phyloP scores from a whole-genome alignment of 1,139 yeast genomes.

The Ogataea hybrid region DNA sequence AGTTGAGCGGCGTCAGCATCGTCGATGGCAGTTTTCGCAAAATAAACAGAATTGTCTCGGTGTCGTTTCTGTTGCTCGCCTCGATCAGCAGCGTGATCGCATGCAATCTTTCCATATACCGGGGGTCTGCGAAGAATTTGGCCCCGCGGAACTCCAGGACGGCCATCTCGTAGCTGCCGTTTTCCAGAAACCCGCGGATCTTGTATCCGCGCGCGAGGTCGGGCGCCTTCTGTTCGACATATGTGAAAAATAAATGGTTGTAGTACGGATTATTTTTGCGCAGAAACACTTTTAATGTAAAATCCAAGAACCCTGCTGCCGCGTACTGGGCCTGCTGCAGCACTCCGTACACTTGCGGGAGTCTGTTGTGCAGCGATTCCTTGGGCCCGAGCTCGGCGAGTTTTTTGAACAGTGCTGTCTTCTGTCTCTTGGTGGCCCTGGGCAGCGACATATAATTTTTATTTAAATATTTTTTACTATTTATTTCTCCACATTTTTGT shows the following conservation, averaged over 20 bases:
- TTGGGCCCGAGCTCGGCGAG: not conserved
- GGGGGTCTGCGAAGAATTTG: not conserved
- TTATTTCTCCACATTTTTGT: not conserved
- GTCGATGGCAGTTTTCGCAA: conserved; percentile 10
- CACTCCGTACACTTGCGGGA: not conserved
- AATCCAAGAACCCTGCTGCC: not conserved
- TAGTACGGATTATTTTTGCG: conserved; percentile 7
- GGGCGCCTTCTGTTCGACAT: not conserved
- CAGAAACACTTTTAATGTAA: conserved; percentile 6
- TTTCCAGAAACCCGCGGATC: not conserved
- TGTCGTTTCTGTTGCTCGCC: conserved; percentile 19
- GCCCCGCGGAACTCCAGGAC: conserved; percentile 8
- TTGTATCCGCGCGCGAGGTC: not conserved
- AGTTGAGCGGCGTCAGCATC: conserved; percentile 11
- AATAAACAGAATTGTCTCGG: conserved; percentile 13
- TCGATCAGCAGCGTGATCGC: conserved; percentile 5
- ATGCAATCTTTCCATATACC: conserved; percentile 1
- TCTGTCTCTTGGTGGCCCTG: not conserved
- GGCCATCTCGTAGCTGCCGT: conserved; percentile 13
- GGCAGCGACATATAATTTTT: not conserved
- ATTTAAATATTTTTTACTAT: too few species aligned
- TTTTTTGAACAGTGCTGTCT: not conserved
- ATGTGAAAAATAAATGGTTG: conserved; percentile 2
- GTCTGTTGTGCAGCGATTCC: not conserved
- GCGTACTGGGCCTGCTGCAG: not conserved